Percentiles rank a stretch among this genome's conserved stretches.
phyloP scores from a whole-genome alignment of 345 rosid species.

The Eucalyptus curtisii region DNA sequence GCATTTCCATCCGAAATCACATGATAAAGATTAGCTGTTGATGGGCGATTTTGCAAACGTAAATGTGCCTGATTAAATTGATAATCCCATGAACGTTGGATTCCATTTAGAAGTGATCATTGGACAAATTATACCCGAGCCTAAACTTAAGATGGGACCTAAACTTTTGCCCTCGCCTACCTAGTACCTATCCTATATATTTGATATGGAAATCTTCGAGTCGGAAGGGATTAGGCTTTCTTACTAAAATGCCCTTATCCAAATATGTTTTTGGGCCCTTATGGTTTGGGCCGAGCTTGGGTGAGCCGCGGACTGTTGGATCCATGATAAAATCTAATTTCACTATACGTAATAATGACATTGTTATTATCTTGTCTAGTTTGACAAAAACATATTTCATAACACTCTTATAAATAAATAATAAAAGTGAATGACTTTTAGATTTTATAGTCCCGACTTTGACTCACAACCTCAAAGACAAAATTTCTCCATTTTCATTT shows the following conservation, averaged over 20 bases:
- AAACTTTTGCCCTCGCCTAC: background rate
- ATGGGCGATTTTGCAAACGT: accelerated
- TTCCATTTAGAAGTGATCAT: background rate
- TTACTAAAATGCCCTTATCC: background rate
- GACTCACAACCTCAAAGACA: background rate
- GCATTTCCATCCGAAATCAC: too few species aligned
- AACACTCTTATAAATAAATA: background rate
- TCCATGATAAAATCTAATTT: background rate
- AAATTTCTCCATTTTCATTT: background rate
- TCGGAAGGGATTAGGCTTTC: background rate
- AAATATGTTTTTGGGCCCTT: background rate
- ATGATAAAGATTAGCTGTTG: background rate
- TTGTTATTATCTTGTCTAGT: background rate
- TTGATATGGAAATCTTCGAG: too few species aligned
- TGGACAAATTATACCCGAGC: background rate
- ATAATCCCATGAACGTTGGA: background rate
- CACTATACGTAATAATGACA: background rate
- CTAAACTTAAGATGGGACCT: background rate
- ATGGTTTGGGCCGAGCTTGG: background rate
- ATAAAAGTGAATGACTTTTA: background rate
- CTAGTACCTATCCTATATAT: too few species aligned
- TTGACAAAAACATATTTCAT: background rate
- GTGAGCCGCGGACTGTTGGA: accelerated
- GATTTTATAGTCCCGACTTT: background rate
- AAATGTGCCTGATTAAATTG: background rate